Evolutionary conservation across 805 yeast genomes (phyloP), one percentile per base, ranked within the genome.

Genomic region (Metschnikowia chrysomelidarum): DNA sequence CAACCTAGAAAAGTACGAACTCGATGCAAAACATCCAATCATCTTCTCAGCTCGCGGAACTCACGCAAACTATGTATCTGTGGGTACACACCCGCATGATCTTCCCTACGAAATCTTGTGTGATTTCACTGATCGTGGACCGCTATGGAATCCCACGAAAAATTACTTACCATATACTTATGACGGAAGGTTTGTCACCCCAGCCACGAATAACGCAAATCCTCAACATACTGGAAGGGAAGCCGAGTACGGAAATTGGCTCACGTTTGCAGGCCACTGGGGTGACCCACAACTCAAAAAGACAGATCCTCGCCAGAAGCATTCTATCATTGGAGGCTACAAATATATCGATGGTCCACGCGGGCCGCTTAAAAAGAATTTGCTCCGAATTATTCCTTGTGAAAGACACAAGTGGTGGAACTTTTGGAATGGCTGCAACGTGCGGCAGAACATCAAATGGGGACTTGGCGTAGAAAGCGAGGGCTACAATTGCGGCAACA

Each of bases 81-180:
- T 84, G 0, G 98, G 98, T 0, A 95, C 89, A 54, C 96, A 91
- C 56, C 80, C 96, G 0, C 98, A 89, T 57, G 98, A 91, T 59
- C 72, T 89, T 30, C 98, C 98, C 1, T 89, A 87, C 63, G 82
- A 86, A 34, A 89, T 94, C 37, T 65, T 91, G 34, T 78, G 87
- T 34, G 98, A 91, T 64, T 91, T 87, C 61, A 87, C 98, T 1
- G 98, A 91, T 58, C 69, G 96, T 27, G 98, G 98, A 1, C 84
- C 94, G 2, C 66, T 91, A 51, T 91, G 98, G 98, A 94, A 91
- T 56, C 97, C 98, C 0, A 65, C 87, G 0, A 63, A 75, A 54
- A 91, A 93, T 54, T 86, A 74, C 51, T 63, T 87, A 41, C 94
- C 87, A 0, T 91, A 91, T 59, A 81, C 87, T 0, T 83, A 71